Evolutionary conservation across 176 grass and related monocot species (phyloP), one percentile per base, ranked within the genome.

Genomic region (Areca catechu): DNA sequence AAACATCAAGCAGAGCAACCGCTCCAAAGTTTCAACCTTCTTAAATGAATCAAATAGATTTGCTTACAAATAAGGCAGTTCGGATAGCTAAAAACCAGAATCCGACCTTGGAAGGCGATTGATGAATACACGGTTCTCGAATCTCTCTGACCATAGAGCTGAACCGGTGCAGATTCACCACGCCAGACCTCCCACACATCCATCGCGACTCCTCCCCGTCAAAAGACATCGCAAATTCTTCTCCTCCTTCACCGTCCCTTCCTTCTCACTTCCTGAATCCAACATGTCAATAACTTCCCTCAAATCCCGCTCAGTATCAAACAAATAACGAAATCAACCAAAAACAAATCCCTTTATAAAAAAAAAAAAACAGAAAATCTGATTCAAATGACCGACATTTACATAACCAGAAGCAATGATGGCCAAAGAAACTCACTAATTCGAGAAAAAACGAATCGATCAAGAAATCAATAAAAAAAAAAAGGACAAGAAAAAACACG

Each of bases 141-240:
- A 93, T 93, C 71, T 86, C 83, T 24, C 79, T 71, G 19, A 95
- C 90, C 12, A 96, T 82, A 27, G 86, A 74, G 25, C 91, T 85
- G 37, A 96, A 71, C 18, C 82, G 83, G 19, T 96, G 91, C 47
- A 96, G 75, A 76, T 81, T 83, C 47, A 79, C 83, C 72, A 93
- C 76, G 60, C 80, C 80, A 59, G 61, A 68, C 20, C 76, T 79
- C 47, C 83, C 80, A 54, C 91, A 96, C 83, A 90, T 90, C 91
- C 91, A 96, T 62, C 82, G 80, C 58, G 81, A 77, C 54, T 83
- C 84, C 82, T n/a, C 73, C 65, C 71, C 59, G 60, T 78, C 73
- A 72, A 70, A 72, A 51, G 72, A 22, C 72, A 82, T 75, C 29
- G 20, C 22, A 21, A 70, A 5, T 37, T 59, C 43, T 59, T 43